phyloP scores from a whole-genome alignment of 768 basidiomycete species.

The Suillus paluster region DNA sequence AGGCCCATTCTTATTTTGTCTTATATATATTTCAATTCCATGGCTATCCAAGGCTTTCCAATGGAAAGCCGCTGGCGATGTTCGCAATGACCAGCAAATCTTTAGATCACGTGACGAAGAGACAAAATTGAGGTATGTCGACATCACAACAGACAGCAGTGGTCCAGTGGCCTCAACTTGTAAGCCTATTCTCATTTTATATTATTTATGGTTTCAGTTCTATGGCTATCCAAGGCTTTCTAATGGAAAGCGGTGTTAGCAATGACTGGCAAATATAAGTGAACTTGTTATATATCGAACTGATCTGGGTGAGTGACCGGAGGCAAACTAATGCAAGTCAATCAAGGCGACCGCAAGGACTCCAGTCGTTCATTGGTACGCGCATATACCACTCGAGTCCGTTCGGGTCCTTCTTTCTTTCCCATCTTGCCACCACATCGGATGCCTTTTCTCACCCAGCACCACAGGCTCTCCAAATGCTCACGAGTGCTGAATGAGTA shows the following conservation, averaged over 20 bases:
- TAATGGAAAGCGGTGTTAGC: neutral
- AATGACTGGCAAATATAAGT: neutral
- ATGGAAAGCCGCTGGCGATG: neutral
- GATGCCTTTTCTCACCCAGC: no score
- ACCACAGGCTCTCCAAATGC: no score
- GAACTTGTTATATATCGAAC: neutral
- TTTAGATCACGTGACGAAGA: neutral
- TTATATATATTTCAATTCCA: neutral
- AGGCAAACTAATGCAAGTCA: no score
- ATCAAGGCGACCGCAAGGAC: no score
- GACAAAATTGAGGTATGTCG: neutral
- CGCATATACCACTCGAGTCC: no score
- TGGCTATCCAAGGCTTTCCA: neutral
- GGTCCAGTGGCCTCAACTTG: neutral
- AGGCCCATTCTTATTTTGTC: neutral
- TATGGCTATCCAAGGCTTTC: neutral
- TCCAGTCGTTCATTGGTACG: no score
- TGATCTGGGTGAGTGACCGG: no score
- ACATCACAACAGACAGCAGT: neutral
- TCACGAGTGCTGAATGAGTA: slow-evolving; percentile 14
- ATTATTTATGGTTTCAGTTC: neutral
- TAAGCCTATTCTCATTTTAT: neutral
- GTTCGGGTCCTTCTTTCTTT: no score
- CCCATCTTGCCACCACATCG: no score
- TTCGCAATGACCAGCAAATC: neutral